phyloP scores from a whole-genome alignment of 768 basidiomycete genomes.

The Collybiopsis luxurians region DNA sequence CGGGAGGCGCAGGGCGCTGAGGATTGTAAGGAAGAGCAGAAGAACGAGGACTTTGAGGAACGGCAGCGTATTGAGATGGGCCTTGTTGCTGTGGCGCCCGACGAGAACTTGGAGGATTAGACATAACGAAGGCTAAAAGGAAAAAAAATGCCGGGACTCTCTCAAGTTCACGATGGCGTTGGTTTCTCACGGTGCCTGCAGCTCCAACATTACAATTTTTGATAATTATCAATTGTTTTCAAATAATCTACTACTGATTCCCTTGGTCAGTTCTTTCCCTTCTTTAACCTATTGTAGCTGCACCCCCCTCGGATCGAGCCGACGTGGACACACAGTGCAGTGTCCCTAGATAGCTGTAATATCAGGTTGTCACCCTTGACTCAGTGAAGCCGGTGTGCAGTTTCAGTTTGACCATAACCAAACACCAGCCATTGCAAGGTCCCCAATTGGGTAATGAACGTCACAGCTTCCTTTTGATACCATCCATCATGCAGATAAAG shows the following conservation, averaged over 20 bases:
- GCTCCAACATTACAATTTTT: too few relatives aligned
- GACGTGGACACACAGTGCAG: too few relatives aligned
- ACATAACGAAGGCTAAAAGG: constrained; percentile 22
- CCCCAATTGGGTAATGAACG: not conserved
- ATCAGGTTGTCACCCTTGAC: too few relatives aligned
- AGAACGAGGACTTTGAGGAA: constrained; percentile 42
- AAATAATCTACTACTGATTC: too few relatives aligned
- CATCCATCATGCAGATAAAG: constrained; percentile 45
- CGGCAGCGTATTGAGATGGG: constrained; percentile 60
- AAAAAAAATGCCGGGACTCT: not conserved
- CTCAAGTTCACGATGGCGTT: too few relatives aligned
- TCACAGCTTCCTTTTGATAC: constrained; percentile 30
- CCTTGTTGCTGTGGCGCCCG: constrained; percentile 43
- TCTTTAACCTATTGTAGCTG: too few relatives aligned
- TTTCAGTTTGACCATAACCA: not conserved
- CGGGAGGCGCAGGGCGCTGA: constrained; percentile 22
- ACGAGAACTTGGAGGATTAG: constrained; percentile 23
- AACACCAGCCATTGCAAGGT: constrained; percentile 1
- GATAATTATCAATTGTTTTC: too few relatives aligned
- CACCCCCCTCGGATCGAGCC: too few relatives aligned
- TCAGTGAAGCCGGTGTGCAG: not conserved
- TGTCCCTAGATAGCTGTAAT: too few relatives aligned
- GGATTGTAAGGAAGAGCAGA: constrained; percentile 17
- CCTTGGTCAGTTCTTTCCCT: too few relatives aligned
- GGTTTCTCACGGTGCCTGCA: too few relatives aligned